Evolutionary conservation across 805 yeast genomes (phyloP), one percentile per base, ranked within the genome.

Genomic region (Barnettozyma pratensis): DNA sequence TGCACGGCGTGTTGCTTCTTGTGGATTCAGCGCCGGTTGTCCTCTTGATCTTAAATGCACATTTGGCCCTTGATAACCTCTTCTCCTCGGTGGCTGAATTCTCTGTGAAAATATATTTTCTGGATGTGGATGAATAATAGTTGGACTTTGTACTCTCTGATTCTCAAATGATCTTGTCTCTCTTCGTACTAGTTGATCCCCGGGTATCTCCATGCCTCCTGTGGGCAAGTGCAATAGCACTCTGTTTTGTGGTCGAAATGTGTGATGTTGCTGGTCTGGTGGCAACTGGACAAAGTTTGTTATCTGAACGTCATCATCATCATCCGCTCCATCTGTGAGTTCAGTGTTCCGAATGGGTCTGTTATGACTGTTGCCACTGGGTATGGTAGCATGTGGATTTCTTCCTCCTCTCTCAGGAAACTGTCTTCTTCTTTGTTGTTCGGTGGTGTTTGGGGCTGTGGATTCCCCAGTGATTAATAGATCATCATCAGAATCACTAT

Each of bases 201-300:
- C 42, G 9, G 44, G 50, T 2, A 49, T 19, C 19, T 38, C 27
- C 26, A 46, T 39, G 3, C 35, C 46, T 3, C 56, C 54, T 14
- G 34, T 47, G 2, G 56, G 56, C 4, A 45, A 41, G 36, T 53
- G 50, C 8, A 53, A 34, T 29, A 44, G 25, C 10, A 50, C 43
- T 5, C 45, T 28, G 19, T 19, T 19, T 19, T 19, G 19, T 19
- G 19, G 19, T 19, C 19, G 19, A 2, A 19, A 19, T 19, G 19
- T 19, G 19, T 3, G 19, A 19, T 3, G 19, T 19, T 19, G 19
- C 19, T 10, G 28, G 28, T n/a, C 41, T 41, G 25, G 25, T 28
- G 34, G 35, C 8, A 14, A 5, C 8, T 30, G 14, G 11, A 38
- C 19, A 4, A 43, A 46, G 3, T 42, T 44, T 5, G 43, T 19